A percentile compares a stretch with the other conserved stretches of the same genome.
Evolutionary conservation across 345 rosid genomes (phyloP).

Genomic region (Geranium rotundifolium): DNA sequence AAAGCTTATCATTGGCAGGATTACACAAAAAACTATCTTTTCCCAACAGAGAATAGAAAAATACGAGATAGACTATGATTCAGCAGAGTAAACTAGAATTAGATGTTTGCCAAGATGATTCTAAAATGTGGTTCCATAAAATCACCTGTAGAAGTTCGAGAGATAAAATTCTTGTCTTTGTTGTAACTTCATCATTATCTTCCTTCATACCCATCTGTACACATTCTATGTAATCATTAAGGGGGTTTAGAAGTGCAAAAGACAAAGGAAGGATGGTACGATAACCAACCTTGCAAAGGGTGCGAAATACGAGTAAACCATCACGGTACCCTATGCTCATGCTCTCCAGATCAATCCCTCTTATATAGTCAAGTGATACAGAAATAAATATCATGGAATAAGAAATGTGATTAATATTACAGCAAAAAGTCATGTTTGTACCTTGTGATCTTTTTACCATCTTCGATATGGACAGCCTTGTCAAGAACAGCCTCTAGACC

Average conservation of each 20-base stretch:
- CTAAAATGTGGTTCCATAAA: slow-evolving; percentile 1
- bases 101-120: neutral
- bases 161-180: slow-evolving; percentile 81
- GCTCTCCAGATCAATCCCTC: slow-evolving; percentile 93
- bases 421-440: slow-evolving; percentile 16
- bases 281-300: slow-evolving; percentile 89
- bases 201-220: slow-evolving; percentile 98
- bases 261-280: slow-evolving; percentile 10
- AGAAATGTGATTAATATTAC: slow-evolving; percentile 6
- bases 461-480: slow-evolving; percentile 92
- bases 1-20: neutral
- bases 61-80: slow-evolving; percentile 3
- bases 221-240: slow-evolving; percentile 9
- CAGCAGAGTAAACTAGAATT: neutral
- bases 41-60: neutral
- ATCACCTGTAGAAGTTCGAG: slow-evolving; percentile 96
- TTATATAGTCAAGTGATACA: slow-evolving; percentile 10
- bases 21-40: neutral
- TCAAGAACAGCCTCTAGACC: slow-evolving; percentile 98
- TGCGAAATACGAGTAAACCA: slow-evolving; percentile 89
- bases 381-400: neutral
- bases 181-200: slow-evolving; percentile 89
- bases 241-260: slow-evolving; percentile 14
- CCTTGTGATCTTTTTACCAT: slow-evolving; percentile 86
- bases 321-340: slow-evolving; percentile 90